These are phyloP conservation scores for Acephala macrosclerotiorum DNA, from an alignment of 2,329 filamentous ascomycete species.

Conservation along the genomic window DNA sequence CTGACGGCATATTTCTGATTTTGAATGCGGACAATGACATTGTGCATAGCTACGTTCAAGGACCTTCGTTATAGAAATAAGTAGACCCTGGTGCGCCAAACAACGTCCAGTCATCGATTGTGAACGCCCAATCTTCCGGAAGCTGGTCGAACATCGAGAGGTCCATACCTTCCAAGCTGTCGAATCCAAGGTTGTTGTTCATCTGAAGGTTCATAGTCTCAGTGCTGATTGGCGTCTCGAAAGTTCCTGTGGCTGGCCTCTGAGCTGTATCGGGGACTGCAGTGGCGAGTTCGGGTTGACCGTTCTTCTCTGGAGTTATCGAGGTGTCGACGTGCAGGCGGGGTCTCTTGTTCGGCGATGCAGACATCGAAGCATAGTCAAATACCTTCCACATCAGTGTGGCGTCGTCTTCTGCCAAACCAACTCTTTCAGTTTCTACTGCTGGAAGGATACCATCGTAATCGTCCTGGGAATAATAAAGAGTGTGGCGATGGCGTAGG, in stretches of 20 bases:
- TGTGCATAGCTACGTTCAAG: constrained; percentile 9
- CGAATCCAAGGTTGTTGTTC: not conserved
- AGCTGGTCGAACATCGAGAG: constrained; percentile 29
- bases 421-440: constrained; percentile 29
- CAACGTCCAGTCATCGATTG: constrained; percentile 34
- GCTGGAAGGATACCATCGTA: constrained; percentile 32
- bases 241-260: not conserved
- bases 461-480: constrained; percentile 34
- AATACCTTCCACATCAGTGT: constrained; percentile 34
- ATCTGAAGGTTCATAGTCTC: not conserved
- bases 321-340: not conserved
- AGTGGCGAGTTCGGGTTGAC: not conserved
- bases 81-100: constrained; percentile 33
- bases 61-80: constrained; percentile 29
- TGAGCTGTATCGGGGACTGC: not conserved
- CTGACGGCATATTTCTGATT: not conserved
- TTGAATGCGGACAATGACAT: not conserved
- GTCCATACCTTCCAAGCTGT: constrained; percentile 13
- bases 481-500: constrained; percentile 29
- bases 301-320: not conserved
- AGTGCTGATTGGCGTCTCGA: not conserved
- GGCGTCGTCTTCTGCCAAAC: constrained; percentile 28
- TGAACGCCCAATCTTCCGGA: constrained; percentile 33
- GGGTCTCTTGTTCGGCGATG: not conserved
- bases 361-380: constrained; percentile 33